Evolutionary conservation across 192 early-diverging fungal genomes (phyloP).

Genomic region (Mortierella hygrophila): DNA sequence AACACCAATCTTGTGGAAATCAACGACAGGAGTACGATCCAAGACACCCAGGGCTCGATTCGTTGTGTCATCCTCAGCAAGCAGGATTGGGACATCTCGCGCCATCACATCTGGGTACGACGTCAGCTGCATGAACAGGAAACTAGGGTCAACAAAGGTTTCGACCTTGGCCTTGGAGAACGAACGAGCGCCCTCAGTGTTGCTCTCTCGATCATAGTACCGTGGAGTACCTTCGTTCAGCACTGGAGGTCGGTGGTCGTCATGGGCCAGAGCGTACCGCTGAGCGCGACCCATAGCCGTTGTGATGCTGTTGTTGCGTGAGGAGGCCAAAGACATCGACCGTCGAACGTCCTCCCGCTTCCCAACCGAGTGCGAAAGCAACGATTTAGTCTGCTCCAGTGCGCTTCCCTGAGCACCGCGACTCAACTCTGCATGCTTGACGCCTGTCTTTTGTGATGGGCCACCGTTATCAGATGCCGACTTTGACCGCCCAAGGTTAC

Average conservation of each 20-base stretch:
- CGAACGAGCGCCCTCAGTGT: constrained; percentile 4
- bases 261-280: constrained; percentile 34
- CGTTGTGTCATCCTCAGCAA: constrained; percentile 84
- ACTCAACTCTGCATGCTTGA: constrained; percentile 49
- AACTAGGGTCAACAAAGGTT: constrained; percentile 66
- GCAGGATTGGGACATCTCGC: constrained; percentile 65
- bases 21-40: constrained; percentile 89
- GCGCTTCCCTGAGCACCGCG: constrained; percentile 41
- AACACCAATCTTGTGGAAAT: constrained; percentile 97
- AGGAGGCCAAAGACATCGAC: constrained; percentile 34
- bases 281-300: constrained; percentile 19
- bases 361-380: constrained; percentile 41
- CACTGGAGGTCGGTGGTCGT: constrained; percentile 37
- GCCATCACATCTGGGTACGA: constrained; percentile 80
- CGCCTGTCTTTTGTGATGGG: constrained; percentile 17
- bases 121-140: constrained; percentile 75
- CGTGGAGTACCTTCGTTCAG: constrained; percentile 21
- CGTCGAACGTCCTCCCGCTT: constrained; percentile 48
- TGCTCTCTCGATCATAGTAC: constrained; percentile 32
- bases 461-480: constrained; percentile 40
- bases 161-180: constrained; percentile 52
- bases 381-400: constrained; percentile 50
- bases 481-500: constrained; percentile 43
- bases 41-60: constrained; percentile 83
- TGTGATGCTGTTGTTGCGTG: constrained; percentile 52